Percentiles rank a stretch among this genome's conserved stretches.
These are phyloP conservation scores for Neopestalotiopsis rosae DNA, from an alignment of 2,329 filamentous ascomycete species.

Conservation along the genomic window DNA sequence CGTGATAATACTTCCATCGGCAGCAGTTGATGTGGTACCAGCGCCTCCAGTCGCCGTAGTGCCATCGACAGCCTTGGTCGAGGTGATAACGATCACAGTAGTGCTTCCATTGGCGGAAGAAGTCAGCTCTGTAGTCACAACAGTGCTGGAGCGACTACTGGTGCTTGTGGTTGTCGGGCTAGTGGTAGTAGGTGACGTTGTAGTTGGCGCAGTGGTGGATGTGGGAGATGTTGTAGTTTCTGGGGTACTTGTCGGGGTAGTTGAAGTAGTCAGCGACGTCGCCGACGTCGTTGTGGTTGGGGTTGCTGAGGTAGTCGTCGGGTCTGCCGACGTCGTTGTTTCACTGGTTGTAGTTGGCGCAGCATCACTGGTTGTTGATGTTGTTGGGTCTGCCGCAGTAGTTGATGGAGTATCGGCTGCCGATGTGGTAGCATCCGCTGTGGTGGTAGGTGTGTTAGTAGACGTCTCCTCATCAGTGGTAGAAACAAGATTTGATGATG, in stretches of 20 bases:
- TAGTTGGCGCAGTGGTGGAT: constrained; percentile 14
- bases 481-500: constrained; percentile 8
- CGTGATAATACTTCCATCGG: constrained; percentile 23
- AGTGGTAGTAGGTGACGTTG: constrained; percentile 23
- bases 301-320: constrained; percentile 20
- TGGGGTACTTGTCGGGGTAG: constrained; percentile 20
- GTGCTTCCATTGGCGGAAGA: constrained; percentile 27
- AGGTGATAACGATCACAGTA: constrained; percentile 30
- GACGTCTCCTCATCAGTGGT: constrained; percentile 14
- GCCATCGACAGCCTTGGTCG: constrained; percentile 21
- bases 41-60: constrained; percentile 9
- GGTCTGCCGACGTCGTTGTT: constrained; percentile 6
- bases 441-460: constrained; percentile 17
- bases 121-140: constrained; percentile 20
- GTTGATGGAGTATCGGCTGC: constrained; percentile 21
- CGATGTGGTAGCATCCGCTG: constrained; percentile 5
- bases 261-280: constrained; percentile 22
- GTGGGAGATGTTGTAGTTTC: constrained; percentile 22
- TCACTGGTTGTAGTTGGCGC: neutral
- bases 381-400: neutral
- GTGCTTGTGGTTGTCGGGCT: neutral
- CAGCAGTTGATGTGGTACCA: constrained; percentile 26
- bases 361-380: neutral
- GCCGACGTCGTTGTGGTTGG: neutral
- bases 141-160: constrained; percentile 14